Evolutionary conservation across 331 rosid species (phyloP).

Genomic region (Dryas integrifolia): DNA sequence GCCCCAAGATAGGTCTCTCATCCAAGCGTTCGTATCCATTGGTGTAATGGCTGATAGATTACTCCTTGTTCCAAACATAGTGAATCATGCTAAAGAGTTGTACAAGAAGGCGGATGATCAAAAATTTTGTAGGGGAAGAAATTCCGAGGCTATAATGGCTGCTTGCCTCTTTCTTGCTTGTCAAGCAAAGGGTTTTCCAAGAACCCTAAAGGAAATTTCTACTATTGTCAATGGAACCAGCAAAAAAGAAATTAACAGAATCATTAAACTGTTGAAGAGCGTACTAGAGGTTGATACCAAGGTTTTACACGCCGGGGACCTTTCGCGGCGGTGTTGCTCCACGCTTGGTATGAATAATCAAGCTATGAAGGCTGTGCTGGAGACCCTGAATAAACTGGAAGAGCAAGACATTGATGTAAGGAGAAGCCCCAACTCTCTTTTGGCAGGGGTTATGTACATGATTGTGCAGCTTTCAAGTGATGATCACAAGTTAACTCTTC

Average conservation of each 20-base stretch:
- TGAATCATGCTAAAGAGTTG: background rate
- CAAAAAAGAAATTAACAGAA: conserved; percentile 17
- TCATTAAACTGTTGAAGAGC: background rate
- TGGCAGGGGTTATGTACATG: conserved; percentile 23
- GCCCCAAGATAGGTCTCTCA: background rate
- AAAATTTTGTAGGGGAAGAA: conserved; percentile 1
- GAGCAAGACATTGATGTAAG: conserved; percentile 20
- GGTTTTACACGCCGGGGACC: conserved; percentile 7
- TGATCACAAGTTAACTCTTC: background rate
- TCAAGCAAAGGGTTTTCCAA: background rate
- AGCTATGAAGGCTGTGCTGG: conserved; percentile 8
- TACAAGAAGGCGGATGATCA: conserved; percentile 15
- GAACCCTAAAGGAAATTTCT: conserved; percentile 25
- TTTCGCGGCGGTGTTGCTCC: conserved; percentile 16
- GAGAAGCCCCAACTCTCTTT: conserved; percentile 20
- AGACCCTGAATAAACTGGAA: conserved; percentile 5
- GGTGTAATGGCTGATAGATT: too few relatives aligned
- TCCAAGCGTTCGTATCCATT: background rate
- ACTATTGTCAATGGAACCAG: background rate
- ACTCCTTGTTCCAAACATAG: background rate
- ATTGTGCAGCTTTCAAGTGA: conserved; percentile 22
- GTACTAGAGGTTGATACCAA: conserved; percentile 3
- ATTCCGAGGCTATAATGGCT: background rate
- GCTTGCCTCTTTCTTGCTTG: conserved; percentile 29
- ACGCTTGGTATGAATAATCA: conserved; percentile 9